A percentile compares a stretch with the other conserved stretches of the same genome.
phyloP scores from a whole-genome alignment of 2,329 filamentous ascomycete species.

The Leptosphaerulina australis region DNA sequence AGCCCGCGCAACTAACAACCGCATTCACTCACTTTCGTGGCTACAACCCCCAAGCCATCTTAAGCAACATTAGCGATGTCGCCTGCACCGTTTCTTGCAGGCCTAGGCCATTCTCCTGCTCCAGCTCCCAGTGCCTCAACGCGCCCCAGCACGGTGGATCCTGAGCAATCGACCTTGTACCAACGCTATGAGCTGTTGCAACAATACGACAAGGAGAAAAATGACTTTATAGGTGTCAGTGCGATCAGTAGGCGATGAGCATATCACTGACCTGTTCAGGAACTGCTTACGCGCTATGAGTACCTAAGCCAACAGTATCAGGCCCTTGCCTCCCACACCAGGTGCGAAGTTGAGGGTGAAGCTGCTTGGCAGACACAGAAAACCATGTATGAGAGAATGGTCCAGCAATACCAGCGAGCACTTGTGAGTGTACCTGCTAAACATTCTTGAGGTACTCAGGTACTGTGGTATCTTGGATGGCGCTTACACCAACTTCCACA shows the following conservation, averaged over 20 bases:
- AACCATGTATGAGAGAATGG: slow-evolving; percentile 24
- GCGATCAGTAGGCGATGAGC: background rate
- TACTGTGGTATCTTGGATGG: too few relatives aligned
- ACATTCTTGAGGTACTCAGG: too few relatives aligned
- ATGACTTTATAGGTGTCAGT: slow-evolving; percentile 42
- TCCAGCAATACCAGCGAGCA: slow-evolving; percentile 28
- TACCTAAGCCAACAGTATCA: slow-evolving; percentile 43
- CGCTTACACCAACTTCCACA: slow-evolving; percentile 5
- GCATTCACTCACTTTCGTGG: background rate
- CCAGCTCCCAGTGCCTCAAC: slow-evolving; percentile 1
- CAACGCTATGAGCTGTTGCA: slow-evolving; percentile 42
- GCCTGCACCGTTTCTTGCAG: slow-evolving; percentile 18
- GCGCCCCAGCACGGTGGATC: slow-evolving; percentile 3
- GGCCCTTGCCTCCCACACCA: slow-evolving; percentile 31
- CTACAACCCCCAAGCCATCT: background rate
- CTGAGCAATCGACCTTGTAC: slow-evolving; percentile 29
- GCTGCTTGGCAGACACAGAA: slow-evolving; percentile 30
- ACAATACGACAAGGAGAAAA: slow-evolving; percentile 38
- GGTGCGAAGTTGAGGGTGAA: slow-evolving; percentile 32
- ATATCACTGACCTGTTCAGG: slow-evolving; percentile 33
- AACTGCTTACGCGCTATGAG: slow-evolving; percentile 51
- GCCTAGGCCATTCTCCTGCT: slow-evolving; percentile 13
- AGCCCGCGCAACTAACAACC: background rate
- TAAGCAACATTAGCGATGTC: slow-evolving; percentile 18
- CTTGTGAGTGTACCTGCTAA: too few relatives aligned